These are phyloP conservation scores for Mrakia frigida DNA, from an alignment of 768 basidiomycete species.

Conservation along the genomic window DNA sequence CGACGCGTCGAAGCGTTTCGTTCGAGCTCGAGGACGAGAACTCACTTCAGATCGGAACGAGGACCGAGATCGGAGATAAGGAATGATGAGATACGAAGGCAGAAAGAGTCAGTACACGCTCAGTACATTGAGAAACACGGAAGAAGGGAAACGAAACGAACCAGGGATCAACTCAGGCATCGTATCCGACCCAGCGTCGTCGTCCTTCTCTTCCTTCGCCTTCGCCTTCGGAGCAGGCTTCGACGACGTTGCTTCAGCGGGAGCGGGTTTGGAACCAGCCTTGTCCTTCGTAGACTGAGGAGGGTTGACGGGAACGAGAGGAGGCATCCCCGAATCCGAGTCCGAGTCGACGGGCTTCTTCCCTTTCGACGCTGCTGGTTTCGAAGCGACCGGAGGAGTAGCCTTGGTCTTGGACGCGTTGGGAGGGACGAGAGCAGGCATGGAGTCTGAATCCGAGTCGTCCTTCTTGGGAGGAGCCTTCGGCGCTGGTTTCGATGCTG, in stretches of 20 bases:
- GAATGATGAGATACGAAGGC: no score
- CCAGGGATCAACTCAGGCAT: constrained; percentile 1
- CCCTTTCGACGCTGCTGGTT: no score
- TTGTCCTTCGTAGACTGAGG: background rate
- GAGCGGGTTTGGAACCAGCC: background rate
- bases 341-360: no score
- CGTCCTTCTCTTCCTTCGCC: background rate
- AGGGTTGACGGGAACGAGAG: background rate
- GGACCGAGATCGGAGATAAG: background rate
- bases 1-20: background rate
- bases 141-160: no score
- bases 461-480: background rate
- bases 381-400: background rate
- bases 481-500: no score
- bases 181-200: background rate
- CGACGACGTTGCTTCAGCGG: background rate
- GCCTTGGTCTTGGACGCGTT: background rate
- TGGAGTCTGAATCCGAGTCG: background rate
- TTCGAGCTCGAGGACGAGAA: background rate
- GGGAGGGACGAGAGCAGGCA: background rate
- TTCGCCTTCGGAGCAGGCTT: background rate
- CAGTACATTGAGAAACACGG: background rate
- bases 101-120: background rate
- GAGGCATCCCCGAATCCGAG: no score
- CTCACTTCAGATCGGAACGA: background rate